Percentiles rank a stretch among this genome's conserved stretches.
Conservation (phyloP, 768 basidiomycete species). For the Coprinellus aureogranulatus region DNA sequence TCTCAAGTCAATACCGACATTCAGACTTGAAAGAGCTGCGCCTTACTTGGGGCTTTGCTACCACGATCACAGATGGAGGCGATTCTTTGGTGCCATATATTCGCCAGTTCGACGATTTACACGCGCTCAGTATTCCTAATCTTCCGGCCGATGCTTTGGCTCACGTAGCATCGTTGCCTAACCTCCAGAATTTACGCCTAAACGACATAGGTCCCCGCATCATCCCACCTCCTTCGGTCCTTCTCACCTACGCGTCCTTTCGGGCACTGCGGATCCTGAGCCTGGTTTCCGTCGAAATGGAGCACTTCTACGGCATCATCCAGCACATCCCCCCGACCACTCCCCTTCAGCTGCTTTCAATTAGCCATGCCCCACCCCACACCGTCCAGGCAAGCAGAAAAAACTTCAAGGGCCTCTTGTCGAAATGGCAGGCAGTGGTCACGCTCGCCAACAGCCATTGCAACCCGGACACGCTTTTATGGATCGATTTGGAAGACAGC, state of each 20-base stretch:
- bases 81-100: too few species aligned
- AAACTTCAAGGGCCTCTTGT: background rate
- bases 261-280: background rate
- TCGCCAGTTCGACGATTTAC: background rate
- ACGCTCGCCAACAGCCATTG: background rate
- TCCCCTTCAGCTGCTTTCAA: background rate
- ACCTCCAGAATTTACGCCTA: background rate
- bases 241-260: background rate
- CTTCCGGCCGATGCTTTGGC: background rate
- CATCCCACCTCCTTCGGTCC: background rate
- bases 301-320: background rate
- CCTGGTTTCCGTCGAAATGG: background rate
- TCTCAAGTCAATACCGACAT: background rate
- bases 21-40: background rate
- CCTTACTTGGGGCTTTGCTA: background rate
- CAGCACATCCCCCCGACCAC: background rate
- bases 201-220: background rate
- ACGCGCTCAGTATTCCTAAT: background rate
- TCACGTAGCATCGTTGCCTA: background rate
- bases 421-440: background rate
- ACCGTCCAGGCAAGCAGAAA: background rate
- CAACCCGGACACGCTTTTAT: background rate
- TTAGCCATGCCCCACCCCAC: background rate
- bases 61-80: background rate
- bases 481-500: background rate